Percentiles rank a stretch among this genome's conserved stretches.
phyloP scores from a whole-genome alignment of 345 rosid genomes.

The Geranium brycei region DNA sequence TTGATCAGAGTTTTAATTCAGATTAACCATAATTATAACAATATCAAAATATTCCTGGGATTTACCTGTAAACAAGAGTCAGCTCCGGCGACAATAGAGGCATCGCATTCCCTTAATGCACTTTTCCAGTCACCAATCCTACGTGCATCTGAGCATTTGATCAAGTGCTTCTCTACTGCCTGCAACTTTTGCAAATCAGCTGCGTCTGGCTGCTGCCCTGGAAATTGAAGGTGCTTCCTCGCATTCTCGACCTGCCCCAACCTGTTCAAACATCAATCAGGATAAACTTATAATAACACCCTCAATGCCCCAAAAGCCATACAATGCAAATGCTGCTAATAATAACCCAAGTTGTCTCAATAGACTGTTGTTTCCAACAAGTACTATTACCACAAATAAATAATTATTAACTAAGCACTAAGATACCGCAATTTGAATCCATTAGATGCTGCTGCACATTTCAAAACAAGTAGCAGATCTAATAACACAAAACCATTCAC shows the following conservation, averaged over 20 bases:
- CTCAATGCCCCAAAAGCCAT: no score
- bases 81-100: constrained; percentile 75
- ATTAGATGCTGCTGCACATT: not conserved
- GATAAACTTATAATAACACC: no score
- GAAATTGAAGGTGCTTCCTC: constrained; percentile 37
- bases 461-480: no score
- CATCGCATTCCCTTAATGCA: constrained; percentile 49
- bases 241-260: constrained; percentile 80
- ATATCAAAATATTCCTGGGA: not conserved
- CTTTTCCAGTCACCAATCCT: constrained; percentile 60
- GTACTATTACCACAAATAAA: no score
- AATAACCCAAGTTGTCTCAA: no score
- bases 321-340: no score
- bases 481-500: no score
- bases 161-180: constrained; percentile 53
- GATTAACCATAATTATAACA: constrained; percentile 4
- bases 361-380: no score
- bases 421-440: constrained; percentile 4
- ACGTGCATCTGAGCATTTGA: constrained; percentile 62
- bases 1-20: not conserved
- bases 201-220: constrained; percentile 51
- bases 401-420: no score
- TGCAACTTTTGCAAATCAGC: constrained; percentile 48
- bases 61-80: constrained; percentile 77
- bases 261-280: constrained; percentile 34